Percentiles rank a stretch among this genome's conserved stretches.
phyloP scores from a whole-genome alignment of 371 early-diverging fungal species.

The Amoeboradix gromovi region DNA sequence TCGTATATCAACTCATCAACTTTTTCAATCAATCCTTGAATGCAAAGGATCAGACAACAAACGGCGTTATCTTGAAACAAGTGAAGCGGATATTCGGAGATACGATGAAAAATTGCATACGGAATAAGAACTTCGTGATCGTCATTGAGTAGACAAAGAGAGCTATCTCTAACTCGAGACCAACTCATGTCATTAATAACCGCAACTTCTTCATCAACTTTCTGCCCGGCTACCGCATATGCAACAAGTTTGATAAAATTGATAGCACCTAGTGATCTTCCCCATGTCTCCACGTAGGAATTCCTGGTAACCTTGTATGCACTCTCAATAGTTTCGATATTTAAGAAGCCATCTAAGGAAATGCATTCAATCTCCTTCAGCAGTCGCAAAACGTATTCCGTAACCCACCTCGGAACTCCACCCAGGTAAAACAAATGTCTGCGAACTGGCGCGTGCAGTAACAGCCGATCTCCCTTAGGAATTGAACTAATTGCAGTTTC shows the following conservation, averaged over 20 bases:
- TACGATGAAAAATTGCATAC: slow-evolving; percentile 1
- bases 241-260: slow-evolving; percentile 2
- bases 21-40: slow-evolving; percentile 1
- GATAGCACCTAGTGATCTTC: not conserved
- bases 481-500: not conserved
- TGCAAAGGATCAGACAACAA: not conserved
- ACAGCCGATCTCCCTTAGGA: not conserved
- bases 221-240: not conserved
- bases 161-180: not conserved
- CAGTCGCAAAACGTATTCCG: not conserved
- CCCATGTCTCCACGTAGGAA: not conserved
- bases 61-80: not conserved
- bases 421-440: slow-evolving; percentile 1
- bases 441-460: not conserved
- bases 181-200: not conserved
- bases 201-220: not conserved
- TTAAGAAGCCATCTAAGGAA: not conserved
- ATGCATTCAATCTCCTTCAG: not conserved
- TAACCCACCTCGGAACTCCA: slow-evolving; percentile 1
- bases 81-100: not conserved
- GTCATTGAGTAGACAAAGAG: slow-evolving; percentile 1
- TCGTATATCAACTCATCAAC: slow-evolving; percentile 1
- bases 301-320: not conserved
- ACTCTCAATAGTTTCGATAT: not conserved
- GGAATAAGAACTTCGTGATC: not conserved